Conservation (phyloP, 305 asterid genomes). For the Fraxinus albicans region DNA sequence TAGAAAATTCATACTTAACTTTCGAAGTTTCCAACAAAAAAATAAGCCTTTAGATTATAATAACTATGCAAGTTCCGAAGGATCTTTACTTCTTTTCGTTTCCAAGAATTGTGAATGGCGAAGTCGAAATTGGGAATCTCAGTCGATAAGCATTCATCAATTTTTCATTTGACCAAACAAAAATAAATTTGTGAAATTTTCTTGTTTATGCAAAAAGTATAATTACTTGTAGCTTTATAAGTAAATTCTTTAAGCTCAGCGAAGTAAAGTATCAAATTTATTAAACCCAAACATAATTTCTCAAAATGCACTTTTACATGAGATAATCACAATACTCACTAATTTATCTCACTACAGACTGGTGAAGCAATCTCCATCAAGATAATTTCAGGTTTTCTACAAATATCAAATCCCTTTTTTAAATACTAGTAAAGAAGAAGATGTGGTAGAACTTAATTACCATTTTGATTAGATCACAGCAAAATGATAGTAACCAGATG, state of each 20-base stretch:
- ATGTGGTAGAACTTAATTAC: not conserved
- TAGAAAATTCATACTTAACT: no score
- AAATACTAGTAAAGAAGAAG: not conserved
- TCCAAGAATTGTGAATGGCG: no score
- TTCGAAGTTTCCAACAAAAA: no score
- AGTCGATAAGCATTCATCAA: no score
- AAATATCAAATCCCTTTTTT: not conserved
- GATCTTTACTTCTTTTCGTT: no score
- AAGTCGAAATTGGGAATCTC: no score
- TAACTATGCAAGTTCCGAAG: not conserved
- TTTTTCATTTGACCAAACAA: no score
- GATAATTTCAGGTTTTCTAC: not conserved
- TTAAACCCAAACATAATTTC: not conserved
- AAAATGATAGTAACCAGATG: not conserved
- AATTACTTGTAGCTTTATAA: not conserved
- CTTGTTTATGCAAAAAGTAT: no score
- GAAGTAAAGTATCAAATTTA: not conserved
- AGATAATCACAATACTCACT: not conserved
- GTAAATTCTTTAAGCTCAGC: not conserved
- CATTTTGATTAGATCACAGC: not conserved
- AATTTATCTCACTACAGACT: not conserved
- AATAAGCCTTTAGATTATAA: no score
- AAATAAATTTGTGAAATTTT: no score
- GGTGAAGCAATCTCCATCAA: not conserved
- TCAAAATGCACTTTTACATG: not conserved